Conservation (phyloP, 2,329 filamentous ascomycete genomes). For the Penicillium freii region DNA sequence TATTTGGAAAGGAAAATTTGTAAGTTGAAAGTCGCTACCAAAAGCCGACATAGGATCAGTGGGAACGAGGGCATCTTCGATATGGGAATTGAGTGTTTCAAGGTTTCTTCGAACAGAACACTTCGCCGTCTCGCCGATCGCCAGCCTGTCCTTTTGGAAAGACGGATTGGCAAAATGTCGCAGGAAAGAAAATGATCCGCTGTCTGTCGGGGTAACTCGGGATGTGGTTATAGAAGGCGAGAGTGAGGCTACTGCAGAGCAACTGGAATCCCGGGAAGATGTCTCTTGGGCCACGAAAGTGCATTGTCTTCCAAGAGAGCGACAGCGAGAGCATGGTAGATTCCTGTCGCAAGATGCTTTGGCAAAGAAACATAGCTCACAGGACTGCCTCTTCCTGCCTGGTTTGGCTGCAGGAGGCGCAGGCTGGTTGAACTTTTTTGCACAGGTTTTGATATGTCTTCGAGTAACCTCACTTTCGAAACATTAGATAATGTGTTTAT, state of each 20-base stretch:
- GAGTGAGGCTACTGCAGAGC: background rate
- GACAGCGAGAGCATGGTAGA: slow-evolving; percentile 28
- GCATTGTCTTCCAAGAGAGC: slow-evolving; percentile 21
- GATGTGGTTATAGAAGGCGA: slow-evolving; percentile 6
- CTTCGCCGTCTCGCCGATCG: slow-evolving; percentile 33
- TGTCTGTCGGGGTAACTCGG: background rate
- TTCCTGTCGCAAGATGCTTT: slow-evolving; percentile 29
- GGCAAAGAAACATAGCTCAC: slow-evolving; percentile 28
- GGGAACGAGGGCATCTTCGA: slow-evolving; percentile 29
- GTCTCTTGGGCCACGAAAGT: slow-evolving; percentile 13
- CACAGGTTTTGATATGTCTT: slow-evolving; percentile 31
- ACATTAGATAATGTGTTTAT: background rate
- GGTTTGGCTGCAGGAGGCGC: slow-evolving; percentile 28
- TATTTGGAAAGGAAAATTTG: slow-evolving; percentile 15
- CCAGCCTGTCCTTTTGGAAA: slow-evolving; percentile 28
- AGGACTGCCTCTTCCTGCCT: slow-evolving; percentile 32
- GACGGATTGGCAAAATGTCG: slow-evolving; percentile 30
- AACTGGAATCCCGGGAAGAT: background rate
- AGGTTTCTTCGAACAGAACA: slow-evolving; percentile 29
- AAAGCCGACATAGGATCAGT: slow-evolving; percentile 17
- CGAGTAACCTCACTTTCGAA: slow-evolving; percentile 29
- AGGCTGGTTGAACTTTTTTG: slow-evolving; percentile 30
- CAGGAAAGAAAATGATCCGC: slow-evolving; percentile 29
- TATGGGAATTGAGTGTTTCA: slow-evolving; percentile 27
- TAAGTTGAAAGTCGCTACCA: slow-evolving; percentile 11